Evolutionary conservation across 805 yeast genomes (phyloP), one percentile per base, ranked within the genome.

Genomic region (Tetrapisispora iriomotensis): DNA sequence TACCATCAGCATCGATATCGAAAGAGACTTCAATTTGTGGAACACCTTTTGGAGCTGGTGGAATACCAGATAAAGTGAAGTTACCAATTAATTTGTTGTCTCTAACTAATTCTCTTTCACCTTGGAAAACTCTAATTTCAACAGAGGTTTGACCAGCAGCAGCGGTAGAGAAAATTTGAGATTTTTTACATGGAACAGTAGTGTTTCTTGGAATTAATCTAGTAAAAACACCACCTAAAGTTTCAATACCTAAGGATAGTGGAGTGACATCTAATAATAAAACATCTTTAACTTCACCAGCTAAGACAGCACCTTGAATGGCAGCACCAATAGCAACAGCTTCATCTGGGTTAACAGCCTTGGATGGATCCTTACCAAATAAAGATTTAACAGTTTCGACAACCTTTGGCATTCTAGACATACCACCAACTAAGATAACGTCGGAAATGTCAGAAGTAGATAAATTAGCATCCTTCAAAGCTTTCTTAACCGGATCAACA

Each of bases 321-420:
- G 90, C 85, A 65, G 96, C 96, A 74, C 95, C 97, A 76, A 88
- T 96, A 62, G 96, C 96, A 68, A 87, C 96, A 64, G 96, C 96
- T 77, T 87, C 96, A 75, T 87, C 96, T 54, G 96, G 96, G 87
- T 87, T 87, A 70, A 87, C 88, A 53, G 94, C 82, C 75, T 85
- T 88, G 73, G 85, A 92, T 67, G 86, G 83, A 70, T 85, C 88
- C 77, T 88, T 88, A 68, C 96, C 96, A 62, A 36, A 36, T 25
- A 36, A 36, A 20, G 20, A 86, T 14, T 31, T 28, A 21, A 36
- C 31, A 15, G 31, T 21, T n/a, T 36, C 31, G 15, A 28, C 29
- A 65, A 88, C 82, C 82, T 86, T 88, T 76, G 96, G 96, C 72
- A 88, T 88, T 82, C 96, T 86, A 68, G 96, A 87, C 49, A 96